Evolutionary conservation across 2,329 filamentous ascomycete genomes (phyloP).

Genomic region (Cryphonectria radicalis): DNA sequence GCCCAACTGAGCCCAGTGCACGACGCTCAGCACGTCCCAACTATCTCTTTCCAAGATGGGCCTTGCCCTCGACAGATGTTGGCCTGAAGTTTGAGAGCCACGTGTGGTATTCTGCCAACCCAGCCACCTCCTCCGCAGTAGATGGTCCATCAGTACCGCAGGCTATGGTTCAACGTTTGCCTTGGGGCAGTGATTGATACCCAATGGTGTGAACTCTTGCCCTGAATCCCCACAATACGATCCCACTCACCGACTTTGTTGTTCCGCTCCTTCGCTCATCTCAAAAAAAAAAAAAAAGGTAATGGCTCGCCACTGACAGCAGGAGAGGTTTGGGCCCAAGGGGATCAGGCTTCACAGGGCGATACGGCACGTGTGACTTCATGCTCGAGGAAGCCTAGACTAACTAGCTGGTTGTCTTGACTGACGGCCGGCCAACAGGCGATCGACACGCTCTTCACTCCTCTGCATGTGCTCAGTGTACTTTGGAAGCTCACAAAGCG

Average conservation of each 20-base stretch:
- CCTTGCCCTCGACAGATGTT: not conserved
- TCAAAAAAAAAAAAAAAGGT: too few species aligned
- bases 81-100: not conserved
- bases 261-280: not conserved
- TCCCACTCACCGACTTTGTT: not conserved
- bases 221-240: not conserved
- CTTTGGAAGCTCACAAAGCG: too few species aligned
- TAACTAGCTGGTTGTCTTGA: not conserved
- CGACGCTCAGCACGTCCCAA: not conserved
- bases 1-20: not conserved
- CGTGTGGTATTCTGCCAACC: not conserved
- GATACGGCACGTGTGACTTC: not conserved
- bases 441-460: not conserved
- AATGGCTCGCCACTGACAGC: not conserved
- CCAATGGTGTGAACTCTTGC: not conserved
- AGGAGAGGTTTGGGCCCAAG: not conserved
- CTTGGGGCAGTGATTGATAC: not conserved
- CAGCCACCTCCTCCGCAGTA: not conserved
- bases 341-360: not conserved
- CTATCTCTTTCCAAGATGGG: not conserved
- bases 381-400: not conserved
- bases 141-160: not conserved
- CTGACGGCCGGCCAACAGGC: not conserved
- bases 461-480: not conserved
- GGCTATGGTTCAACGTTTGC: not conserved